Base-by-base conservation (phyloP, 2,329 filamentous ascomycete species). In the Fusarium illudens region DNA sequence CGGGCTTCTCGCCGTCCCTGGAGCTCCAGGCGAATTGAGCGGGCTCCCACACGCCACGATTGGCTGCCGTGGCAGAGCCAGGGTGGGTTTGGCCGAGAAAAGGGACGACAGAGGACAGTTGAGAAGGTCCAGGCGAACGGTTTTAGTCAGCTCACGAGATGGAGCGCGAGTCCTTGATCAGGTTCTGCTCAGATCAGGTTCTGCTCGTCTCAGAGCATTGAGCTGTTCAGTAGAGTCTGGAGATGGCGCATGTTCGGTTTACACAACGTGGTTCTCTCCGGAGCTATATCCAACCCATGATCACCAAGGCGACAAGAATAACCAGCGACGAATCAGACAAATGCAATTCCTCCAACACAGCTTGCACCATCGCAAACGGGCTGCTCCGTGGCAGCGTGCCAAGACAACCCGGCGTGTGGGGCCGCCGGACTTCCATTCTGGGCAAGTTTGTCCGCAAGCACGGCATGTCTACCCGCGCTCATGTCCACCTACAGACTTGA, bases 31-130 rank as follows among this genome's bases (percentile, higher is more conserved):
- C 60, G 55, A 50, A 58, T 61, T 54, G 58, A 49, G 20, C 46
- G 30, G 25, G 9, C n/a, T 19, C 6, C 42, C 17, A n/a, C 34
- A 30, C 58, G 65, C 62, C 62, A 70, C 70, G 34, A 62, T 65
- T 63, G 60, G 49, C 54, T 50, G n/a, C 54, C 19, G 19, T 22
- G 36, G 30, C 22, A n/a, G 34, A 36, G 27, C 33, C 44, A 53
- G 25, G 60, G 67, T 71, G 70, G 65, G 60, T 73, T 73, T 66
- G 63, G 60, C 70, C 71, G 71, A 72, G 61, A 73, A 54, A 46
- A 59, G 54, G 58, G 48, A 33, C 33, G 52, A 39, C 36, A 22
- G 27, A 32, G 13, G 34, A 7, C 15, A 27, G n/a, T 12, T 37
- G 17, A 60, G 66, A 69, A 70, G 66, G 66, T 70, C 66, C 66